Conservation (phyloP, 2,329 filamentous ascomycete species). For the Beauveria sp. region DNA sequence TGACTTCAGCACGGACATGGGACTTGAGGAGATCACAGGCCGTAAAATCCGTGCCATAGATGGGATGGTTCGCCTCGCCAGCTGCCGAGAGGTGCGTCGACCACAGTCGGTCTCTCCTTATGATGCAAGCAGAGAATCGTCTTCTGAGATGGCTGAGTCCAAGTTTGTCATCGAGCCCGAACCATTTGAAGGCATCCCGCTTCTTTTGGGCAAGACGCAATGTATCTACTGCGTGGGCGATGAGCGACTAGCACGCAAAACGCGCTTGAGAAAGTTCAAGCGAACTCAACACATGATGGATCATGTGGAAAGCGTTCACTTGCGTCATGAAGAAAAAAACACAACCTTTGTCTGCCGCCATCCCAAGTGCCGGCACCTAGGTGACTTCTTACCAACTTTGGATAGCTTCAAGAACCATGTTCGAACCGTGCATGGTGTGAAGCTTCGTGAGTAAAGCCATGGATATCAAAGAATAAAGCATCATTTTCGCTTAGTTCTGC, state of each 20-base stretch:
- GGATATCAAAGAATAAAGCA: too few species aligned
- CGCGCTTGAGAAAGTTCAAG: conserved; percentile 7
- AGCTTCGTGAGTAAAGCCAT: background rate
- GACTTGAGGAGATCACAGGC: background rate
- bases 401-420: conserved; percentile 11
- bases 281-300: conserved; percentile 10
- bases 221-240: conserved; percentile 12
- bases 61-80: conserved; percentile 11
- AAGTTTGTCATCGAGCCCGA: background rate
- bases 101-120: background rate
- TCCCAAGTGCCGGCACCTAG: conserved; percentile 9
- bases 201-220: conserved; percentile 8
- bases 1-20: background rate
- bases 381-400: conserved; percentile 9
- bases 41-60: conserved; percentile 9
- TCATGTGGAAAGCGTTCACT: conserved; percentile 8
- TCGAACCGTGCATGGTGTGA: conserved; percentile 4
- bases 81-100: conserved; percentile 9
- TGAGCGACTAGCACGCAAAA: conserved; percentile 3
- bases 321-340: background rate
- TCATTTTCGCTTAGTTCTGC: too few species aligned
- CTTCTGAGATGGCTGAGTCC: too few species aligned
- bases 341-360: conserved; percentile 10
- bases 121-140: too few species aligned
- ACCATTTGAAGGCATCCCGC: conserved; percentile 8